Percentiles rank a stretch among this genome's conserved stretches.
Evolutionary conservation across 768 basidiomycete species (phyloP).

Genomic region (Dioszegia hungarica): DNA sequence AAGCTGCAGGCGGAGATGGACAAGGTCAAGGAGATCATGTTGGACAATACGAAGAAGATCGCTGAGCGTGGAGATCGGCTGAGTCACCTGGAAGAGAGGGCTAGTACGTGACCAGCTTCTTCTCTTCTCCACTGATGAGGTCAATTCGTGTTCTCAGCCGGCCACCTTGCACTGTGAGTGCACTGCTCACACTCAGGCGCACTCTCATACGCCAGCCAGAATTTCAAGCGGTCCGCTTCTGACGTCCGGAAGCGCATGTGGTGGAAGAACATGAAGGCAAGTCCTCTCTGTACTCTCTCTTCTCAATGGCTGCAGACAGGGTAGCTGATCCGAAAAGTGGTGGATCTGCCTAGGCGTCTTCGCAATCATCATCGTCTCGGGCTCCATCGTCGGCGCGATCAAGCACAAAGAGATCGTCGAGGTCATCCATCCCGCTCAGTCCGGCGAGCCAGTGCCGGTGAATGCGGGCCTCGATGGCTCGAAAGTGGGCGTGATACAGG

Average conservation of each 20-base stretch:
- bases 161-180: too few species aligned
- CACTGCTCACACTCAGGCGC: background rate
- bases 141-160: too few species aligned
- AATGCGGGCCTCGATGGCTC: too few species aligned
- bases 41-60: constrained; percentile 19
- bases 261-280: constrained; percentile 34
- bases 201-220: background rate
- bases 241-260: constrained; percentile 25
- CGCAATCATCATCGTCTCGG: constrained; percentile 18
- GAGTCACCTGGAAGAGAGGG: constrained; percentile 20
- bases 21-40: background rate
- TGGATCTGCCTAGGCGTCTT: constrained; percentile 20
- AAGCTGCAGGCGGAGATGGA: background rate
- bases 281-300: too few species aligned
- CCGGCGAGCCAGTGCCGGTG: background rate
- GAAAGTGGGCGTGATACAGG: too few species aligned
- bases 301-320: too few species aligned
- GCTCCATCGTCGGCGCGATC: constrained; percentile 16
- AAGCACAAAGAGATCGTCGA: constrained; percentile 11
- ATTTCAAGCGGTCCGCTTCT: constrained; percentile 10
- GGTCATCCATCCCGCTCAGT: background rate
- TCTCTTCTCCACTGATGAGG: background rate
- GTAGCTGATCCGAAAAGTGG: too few species aligned
- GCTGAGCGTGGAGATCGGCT: constrained; percentile 22
- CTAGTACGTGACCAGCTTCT: constrained; percentile 18